These are phyloP conservation scores for Hura crepitans DNA, from an alignment of 441 rosid species.

Conservation along the genomic window DNA sequence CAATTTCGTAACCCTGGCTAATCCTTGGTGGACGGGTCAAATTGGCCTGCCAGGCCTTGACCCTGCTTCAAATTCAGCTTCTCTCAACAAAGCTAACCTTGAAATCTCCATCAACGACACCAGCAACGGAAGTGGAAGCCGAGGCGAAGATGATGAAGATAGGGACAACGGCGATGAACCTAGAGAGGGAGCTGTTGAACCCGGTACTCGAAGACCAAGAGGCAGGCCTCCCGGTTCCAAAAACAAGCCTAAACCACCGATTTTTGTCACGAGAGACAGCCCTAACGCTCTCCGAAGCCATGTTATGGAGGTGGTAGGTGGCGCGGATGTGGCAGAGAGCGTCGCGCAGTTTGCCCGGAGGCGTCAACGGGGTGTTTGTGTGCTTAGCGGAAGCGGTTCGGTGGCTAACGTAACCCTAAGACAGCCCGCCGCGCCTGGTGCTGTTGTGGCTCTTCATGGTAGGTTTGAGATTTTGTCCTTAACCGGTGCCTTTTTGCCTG, in stretches of 20 bases:
- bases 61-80: slow-evolving; percentile 38
- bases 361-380: slow-evolving; percentile 80
- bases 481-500: slow-evolving; percentile 75
- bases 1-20: slow-evolving; percentile 50
- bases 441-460: slow-evolving; percentile 75
- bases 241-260: slow-evolving; percentile 79
- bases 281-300: slow-evolving; percentile 88
- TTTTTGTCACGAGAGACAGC: slow-evolving; percentile 76
- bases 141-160: slow-evolving; percentile 44
- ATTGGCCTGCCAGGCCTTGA: slow-evolving; percentile 61
- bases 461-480: slow-evolving; percentile 76
- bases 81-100: slow-evolving; percentile 34
- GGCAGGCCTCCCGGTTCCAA: slow-evolving; percentile 91
- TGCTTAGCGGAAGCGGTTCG: slow-evolving; percentile 71
- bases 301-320: slow-evolving; percentile 68
- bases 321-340: slow-evolving; percentile 67
- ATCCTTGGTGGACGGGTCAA: slow-evolving; percentile 85
- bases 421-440: slow-evolving; percentile 69
- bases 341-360: slow-evolving; percentile 67
- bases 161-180: slow-evolving; percentile 56
- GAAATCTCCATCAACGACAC: slow-evolving; percentile 34
- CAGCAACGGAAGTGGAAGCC: slow-evolving; percentile 14
- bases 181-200: slow-evolving; percentile 67
- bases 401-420: slow-evolving; percentile 84
- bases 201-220: slow-evolving; percentile 64